Conservation (phyloP, 176 grass and related monocot genomes). For the Rhynchospora breviuscula region DNA sequence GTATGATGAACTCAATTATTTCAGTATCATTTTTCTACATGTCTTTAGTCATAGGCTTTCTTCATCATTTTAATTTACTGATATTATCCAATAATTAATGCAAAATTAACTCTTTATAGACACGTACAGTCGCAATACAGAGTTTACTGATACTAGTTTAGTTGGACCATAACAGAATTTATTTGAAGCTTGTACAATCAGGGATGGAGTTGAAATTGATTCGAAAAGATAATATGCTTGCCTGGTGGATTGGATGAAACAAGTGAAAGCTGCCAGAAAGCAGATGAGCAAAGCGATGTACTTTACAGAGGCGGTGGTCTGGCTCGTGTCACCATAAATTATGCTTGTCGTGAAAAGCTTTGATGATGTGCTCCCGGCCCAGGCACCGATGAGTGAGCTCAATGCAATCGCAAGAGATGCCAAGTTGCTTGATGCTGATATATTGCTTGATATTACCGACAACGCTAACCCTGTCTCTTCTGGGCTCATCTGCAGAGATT, state of each 20-base stretch:
- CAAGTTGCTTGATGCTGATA: conserved; percentile 68
- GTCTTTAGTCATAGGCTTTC: too few species aligned
- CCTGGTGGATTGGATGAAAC: conserved; percentile 93
- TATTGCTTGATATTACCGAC: conserved; percentile 74
- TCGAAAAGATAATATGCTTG: not conserved
- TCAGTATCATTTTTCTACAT: too few species aligned
- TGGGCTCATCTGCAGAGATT: conserved; percentile 22
- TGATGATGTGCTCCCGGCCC: conserved; percentile 67
- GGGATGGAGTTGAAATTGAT: not conserved
- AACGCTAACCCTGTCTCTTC: conserved; percentile 56
- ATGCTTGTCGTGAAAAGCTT: conserved; percentile 63
- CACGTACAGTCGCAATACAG: not conserved
- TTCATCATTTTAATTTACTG: too few species aligned
- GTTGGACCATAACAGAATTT: not conserved
- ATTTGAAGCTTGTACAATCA: not conserved
- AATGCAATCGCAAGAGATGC: conserved; percentile 79
- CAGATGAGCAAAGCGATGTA: conserved; percentile 82
- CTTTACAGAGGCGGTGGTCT: conserved; percentile 64
- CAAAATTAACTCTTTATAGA: not conserved
- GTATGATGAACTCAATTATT: too few species aligned
- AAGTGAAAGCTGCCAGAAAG: conserved; percentile 82
- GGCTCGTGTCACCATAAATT: conserved; percentile 69
- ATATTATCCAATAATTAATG: too few species aligned
- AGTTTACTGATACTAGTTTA: not conserved
- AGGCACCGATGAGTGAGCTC: conserved; percentile 81